Evolutionary conservation across 768 basidiomycete genomes (phyloP), one percentile per base, ranked within the genome.

Genomic region (Serendipita sp.): DNA sequence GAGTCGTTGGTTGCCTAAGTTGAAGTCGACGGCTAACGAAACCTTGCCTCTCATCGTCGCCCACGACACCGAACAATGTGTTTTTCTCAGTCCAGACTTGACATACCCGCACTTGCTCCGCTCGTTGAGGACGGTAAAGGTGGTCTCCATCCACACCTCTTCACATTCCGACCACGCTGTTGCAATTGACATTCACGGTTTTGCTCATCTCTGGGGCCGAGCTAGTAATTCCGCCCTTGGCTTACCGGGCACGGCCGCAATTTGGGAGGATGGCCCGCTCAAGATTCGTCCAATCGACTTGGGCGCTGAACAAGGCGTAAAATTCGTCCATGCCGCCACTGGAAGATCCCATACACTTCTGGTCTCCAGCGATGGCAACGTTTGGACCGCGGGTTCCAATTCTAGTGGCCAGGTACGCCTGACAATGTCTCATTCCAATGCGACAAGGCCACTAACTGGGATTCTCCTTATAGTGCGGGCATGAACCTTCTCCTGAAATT

Each of bases 131-230:
- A 93, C 94, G 71, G 78, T 94, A 73, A 82, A 84, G 70, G 77
- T 79, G 9, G 73, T 76, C 22, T 87, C 86, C 5, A 73, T 93
- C 60, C 84, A 93, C 71, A 79, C 88, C 9, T 86, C 87, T 1
- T 88, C 87, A 67, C 79, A 75, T 9, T 82, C 82, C 4, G 90
- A 87, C 69, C 88, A 92, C 70, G 84, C 81, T 67, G 81, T 92
- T 43, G 82, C 77, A 14, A 71, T 93, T 65, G 88, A 89, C 74
- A 67, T 79, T 24, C 79, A 84, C 61, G 92, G 91, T 4, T 78
- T 81, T 42, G 95, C 92, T 7, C 93, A 90, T 85, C 72, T 97
- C 67, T 90, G 94, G 70, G 95, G 95, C 4, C 83, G 91, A 61
- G 91, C 90, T 72, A 82, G 81, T 42, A 83, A 77, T 63, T 76